phyloP scores from a whole-genome alignment of 108 stramenopile genomes.

The Pseudonitzschia pungens region DNA sequence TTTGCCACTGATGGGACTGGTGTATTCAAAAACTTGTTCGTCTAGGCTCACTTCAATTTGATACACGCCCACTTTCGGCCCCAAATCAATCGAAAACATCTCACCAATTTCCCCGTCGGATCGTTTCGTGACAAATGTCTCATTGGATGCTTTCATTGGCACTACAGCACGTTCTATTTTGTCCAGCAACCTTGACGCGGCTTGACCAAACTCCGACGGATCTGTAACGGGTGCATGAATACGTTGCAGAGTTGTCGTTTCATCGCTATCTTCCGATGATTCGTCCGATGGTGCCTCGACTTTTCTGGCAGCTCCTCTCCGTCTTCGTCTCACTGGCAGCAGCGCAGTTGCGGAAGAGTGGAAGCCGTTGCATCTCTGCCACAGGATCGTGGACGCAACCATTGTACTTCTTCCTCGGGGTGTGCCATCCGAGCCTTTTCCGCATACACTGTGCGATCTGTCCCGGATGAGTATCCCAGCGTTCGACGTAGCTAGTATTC shows the following conservation, averaged over 20 bases:
- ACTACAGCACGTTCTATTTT: constrained; percentile 53
- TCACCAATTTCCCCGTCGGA: constrained; percentile 41
- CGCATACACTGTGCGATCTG: no score
- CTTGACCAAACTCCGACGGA: constrained; percentile 37
- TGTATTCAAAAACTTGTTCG: constrained; percentile 43
- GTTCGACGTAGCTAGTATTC: not conserved
- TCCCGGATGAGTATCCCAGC: not conserved
- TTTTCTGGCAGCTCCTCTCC: constrained; percentile 1
- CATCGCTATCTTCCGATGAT: constrained; percentile 7
- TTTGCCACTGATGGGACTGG: constrained; percentile 72
- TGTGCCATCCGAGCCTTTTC: not conserved
- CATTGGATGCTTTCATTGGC: constrained; percentile 64
- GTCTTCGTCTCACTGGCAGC: constrained; percentile 29
- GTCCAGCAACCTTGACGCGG: constrained; percentile 51
- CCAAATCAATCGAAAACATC: constrained; percentile 53
- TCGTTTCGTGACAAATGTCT: constrained; percentile 50
- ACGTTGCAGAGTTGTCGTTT: constrained; percentile 17
- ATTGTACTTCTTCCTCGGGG: not conserved
- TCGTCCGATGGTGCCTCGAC: not conserved
- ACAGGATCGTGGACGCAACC: not conserved
- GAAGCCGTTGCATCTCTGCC: not conserved
- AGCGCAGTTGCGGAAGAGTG: constrained; percentile 14
- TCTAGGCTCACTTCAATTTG: constrained; percentile 43
- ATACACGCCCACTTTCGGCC: constrained; percentile 53
- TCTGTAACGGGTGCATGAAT: constrained; percentile 24